Percentiles rank a stretch among this genome's conserved stretches.
phyloP scores from a whole-genome alignment of 2,329 filamentous ascomycete genomes.

The Penicillium sp. region DNA sequence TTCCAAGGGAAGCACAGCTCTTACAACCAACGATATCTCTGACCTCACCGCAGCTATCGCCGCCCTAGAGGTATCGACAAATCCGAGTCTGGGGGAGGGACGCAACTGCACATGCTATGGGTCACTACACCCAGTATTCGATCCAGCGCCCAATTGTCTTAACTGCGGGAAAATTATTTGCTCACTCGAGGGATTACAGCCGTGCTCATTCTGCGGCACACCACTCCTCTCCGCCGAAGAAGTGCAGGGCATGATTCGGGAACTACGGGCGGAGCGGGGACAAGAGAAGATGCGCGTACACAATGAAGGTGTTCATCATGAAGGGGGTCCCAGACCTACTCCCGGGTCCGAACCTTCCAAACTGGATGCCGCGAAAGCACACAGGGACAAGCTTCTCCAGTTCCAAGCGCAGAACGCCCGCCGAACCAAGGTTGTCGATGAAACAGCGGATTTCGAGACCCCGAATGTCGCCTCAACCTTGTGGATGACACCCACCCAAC shows the following conservation, averaged over 20 bases:
- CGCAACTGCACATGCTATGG: slow-evolving; percentile 78
- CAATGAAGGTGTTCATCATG: slow-evolving; percentile 45
- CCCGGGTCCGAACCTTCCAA: slow-evolving; percentile 34
- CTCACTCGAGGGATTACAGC: slow-evolving; percentile 83
- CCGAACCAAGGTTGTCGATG: slow-evolving; percentile 75
- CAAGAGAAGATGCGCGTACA: slow-evolving; percentile 77
- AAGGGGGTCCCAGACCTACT: slow-evolving; percentile 25
- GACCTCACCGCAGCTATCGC: slow-evolving; percentile 71
- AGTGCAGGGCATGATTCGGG: slow-evolving; percentile 73
- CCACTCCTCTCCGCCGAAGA: slow-evolving; percentile 64
- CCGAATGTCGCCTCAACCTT: slow-evolving; percentile 56
- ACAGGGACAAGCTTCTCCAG: slow-evolving; percentile 68
- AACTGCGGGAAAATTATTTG: slow-evolving; percentile 92
- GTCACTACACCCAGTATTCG: slow-evolving; percentile 73
- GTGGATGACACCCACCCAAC: slow-evolving; percentile 76
- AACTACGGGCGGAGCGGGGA: slow-evolving; percentile 75
- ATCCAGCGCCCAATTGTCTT: slow-evolving; percentile 86
- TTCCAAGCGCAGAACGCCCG: slow-evolving; percentile 81
- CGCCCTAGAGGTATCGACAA: slow-evolving; percentile 81
- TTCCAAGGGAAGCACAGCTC: slow-evolving; percentile 40
- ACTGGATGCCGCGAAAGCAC: slow-evolving; percentile 61
- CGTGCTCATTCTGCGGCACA: slow-evolving; percentile 79
- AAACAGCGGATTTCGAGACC: slow-evolving; percentile 66
- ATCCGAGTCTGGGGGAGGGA: slow-evolving; percentile 61
- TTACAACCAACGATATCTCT: slow-evolving; percentile 43